Base-by-base conservation (phyloP, 108 stramenopile genomes). In the Pseudonitzschia delicatissima region DNA sequence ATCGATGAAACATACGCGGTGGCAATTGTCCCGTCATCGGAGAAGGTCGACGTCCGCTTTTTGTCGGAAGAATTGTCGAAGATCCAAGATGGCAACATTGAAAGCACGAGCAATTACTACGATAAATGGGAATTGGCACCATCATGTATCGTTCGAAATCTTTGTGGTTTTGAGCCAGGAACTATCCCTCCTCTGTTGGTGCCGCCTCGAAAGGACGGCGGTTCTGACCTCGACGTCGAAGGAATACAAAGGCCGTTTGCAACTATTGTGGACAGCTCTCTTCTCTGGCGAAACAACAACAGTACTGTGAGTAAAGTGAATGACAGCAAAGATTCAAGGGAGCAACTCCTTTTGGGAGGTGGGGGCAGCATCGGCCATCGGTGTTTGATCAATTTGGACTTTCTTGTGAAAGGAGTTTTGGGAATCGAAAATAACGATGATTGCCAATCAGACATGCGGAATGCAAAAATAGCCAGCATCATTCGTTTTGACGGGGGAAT, bases 81-180 rank as follows among this genome's bases (percentile, higher is more conserved):
- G n/a, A 20, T 49, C 7, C 29, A 33, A 55, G n/a, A 33, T 27
- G 17, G 4, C 29, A 33, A 31, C 29, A 11, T 18, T 3, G 31
- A 27, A 27, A 55, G 0, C 9, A 9, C 28, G 28, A 6, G n/a
- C 5, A 12, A 31, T 31, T 33, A 3, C 15, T 55, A 55, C 32
- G 26, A 55, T 18, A 55, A 33, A 8, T 55, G 53, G 53, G 53
- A 55, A n/a, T 0, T 55, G 32, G 53, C 53, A 7, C 53, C 53
- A 27, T 55, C 53, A n/a, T 29, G 31, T 27, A 13, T 34, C 4
- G 53, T 55, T 33, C 31, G 13, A 27, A 29, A 55, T 17, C 53
- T 55, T 55, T 55, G 53, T 28, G 53, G 53, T 4, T 55, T 33
- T 55, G 23, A n/a, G 12, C 53, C 53, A 23, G 53, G 53, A 7